Conservation (phyloP, 78 protist species). For the Dictyostelium firmibasis region DNA sequence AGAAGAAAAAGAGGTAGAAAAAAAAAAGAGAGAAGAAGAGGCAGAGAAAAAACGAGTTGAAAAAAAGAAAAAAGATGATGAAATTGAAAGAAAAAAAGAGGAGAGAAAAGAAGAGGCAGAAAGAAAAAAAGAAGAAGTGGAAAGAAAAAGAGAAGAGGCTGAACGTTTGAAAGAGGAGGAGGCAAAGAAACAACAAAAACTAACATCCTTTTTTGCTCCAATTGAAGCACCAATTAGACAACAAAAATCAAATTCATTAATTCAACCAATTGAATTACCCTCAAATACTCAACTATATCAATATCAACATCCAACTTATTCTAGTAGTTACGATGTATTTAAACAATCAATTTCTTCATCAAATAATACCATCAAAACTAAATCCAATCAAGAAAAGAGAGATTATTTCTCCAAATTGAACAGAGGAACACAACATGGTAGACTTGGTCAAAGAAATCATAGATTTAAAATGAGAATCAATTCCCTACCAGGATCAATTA, state of each 20-base stretch:
- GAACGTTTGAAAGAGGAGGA: neutral
- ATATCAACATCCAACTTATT: neutral
- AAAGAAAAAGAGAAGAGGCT: neutral
- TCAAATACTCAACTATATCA: neutral
- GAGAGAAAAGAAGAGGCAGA: neutral
- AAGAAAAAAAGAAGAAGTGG: conserved; percentile 7
- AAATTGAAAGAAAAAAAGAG: conserved; percentile 1
- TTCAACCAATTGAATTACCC: conserved; percentile 67
- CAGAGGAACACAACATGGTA: neutral
- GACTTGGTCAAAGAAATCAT: conserved; percentile 6
- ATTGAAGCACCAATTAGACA: neutral
- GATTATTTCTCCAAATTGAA: neutral
- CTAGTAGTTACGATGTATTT: neutral
- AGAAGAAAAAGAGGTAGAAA: neutral
- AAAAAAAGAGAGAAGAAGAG: neutral
- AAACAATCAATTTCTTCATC: neutral
- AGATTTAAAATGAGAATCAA: neutral
- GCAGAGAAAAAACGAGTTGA: conserved; percentile 16
- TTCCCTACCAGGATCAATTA: conserved; percentile 39
- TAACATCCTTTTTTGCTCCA: conserved; percentile 38
- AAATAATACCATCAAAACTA: neutral
- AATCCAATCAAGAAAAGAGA: neutral
- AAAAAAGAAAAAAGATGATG: conserved; percentile 23
- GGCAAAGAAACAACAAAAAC: conserved; percentile 42
- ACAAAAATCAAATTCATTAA: neutral